phyloP scores from a whole-genome alignment of 169 alveolate species.

The Besnoitia besnoiti region DNA sequence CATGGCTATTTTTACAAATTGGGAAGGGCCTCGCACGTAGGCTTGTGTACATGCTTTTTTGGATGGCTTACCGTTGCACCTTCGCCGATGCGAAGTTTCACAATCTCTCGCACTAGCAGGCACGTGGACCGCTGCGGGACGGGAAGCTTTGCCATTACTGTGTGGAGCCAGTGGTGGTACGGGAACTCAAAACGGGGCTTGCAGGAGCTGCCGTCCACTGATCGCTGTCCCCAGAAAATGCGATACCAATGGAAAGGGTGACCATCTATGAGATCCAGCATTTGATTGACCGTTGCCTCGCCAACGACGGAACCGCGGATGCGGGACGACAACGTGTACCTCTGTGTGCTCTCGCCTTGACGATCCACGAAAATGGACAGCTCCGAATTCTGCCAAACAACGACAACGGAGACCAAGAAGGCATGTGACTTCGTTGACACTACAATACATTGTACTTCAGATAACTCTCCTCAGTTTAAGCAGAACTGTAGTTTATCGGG shows the following conservation, averaged over 20 bases:
- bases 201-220: neutral
- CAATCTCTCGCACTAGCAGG: neutral
- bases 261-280: neutral
- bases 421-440: no score
- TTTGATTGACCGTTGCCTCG: neutral
- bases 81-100: no score
- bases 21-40: no score
- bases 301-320: neutral
- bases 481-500: no score
- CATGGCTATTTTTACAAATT: no score
- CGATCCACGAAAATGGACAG: neutral
- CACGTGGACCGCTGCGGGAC: neutral
- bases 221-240: neutral
- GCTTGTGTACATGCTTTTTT: no score
- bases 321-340: neutral
- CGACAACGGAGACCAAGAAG: no score
- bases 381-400: neutral
- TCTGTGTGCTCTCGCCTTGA: neutral
- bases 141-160: neutral
- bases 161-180: constrained; percentile 3
- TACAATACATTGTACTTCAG: no score
- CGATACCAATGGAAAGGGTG: neutral
- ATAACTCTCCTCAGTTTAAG: no score
- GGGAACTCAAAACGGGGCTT: neutral
- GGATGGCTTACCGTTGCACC: no score